These are phyloP conservation scores for Sapria himalayana DNA, from an alignment of 345 rosid species.

Conservation along the genomic window DNA sequence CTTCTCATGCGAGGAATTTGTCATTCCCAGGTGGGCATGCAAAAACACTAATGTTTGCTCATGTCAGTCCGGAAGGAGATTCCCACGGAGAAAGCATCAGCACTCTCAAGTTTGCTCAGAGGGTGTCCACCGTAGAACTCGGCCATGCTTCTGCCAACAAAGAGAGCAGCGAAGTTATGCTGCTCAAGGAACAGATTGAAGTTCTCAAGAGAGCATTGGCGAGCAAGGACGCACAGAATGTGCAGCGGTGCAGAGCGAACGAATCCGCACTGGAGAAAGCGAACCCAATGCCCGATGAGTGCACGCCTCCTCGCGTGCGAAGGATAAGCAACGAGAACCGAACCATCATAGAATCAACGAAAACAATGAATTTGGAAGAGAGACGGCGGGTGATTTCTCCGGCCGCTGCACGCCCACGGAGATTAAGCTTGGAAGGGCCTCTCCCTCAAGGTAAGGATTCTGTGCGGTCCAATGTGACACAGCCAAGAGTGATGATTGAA, in stretches of 20 bases:
- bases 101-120: conserved; percentile 80
- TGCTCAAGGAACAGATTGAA: conserved; percentile 78
- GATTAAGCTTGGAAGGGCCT: conserved; percentile 54
- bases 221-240: conserved; percentile 24
- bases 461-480: conserved; percentile 18
- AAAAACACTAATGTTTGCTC: conserved; percentile 85
- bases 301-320: conserved; percentile 51
- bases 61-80: conserved; percentile 70
- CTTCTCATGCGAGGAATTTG: not conserved
- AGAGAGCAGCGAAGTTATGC: conserved; percentile 60
- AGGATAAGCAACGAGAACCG: conserved; percentile 45
- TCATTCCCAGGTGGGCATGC: conserved; percentile 53
- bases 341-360: conserved; percentile 22
- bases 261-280: conserved; percentile 22
- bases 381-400: conserved; percentile 36
- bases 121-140: conserved; percentile 65
- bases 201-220: conserved; percentile 65
- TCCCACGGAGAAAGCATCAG: conserved; percentile 66
- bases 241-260: conserved; percentile 14
- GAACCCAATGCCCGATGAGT: conserved; percentile 21
- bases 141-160: conserved; percentile 67
- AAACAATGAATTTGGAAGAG: conserved; percentile 16
- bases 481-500: conserved; percentile 19
- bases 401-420: conserved; percentile 20
- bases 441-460: conserved; percentile 17